Evolutionary conservation across 768 basidiomycete genomes (phyloP), one percentile per base, ranked within the genome.

Genomic region (Lactarius quietus): DNA sequence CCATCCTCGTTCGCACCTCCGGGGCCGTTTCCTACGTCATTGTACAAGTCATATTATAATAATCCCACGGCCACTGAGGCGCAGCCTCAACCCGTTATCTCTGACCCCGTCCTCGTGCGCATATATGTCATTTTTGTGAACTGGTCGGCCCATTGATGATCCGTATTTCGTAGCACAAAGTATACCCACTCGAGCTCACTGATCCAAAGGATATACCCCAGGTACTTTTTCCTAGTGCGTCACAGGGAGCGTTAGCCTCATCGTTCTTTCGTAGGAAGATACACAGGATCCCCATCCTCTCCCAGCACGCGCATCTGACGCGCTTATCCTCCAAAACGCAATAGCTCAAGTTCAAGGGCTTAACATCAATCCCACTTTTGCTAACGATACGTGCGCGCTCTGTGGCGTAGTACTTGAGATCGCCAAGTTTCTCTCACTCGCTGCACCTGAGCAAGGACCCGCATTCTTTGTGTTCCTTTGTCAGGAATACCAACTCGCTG

Each of bases 61-160:
- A 76, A 82, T 68, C 88, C 90, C 36, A 90, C 88, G 1, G 86
- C 83, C 36, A 91, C 90, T 2, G 82, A 83, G 15, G 84, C 80
- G 1, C 90, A 92, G 72, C 85, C 85, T 4, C 90, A 92, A 74
- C 90, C 89, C n/a, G 80, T 90, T 64, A 82, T 92, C 41, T 83
- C 88, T 17, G 89, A 92, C 72, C 86, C 88, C 10, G 82, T 90
- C 36, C 81, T 82, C 31, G 89, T 89, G 67, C 62, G 73, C 56
- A 54, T 43, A 36, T 26, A 41, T 35, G 12, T 31, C 8, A 7
- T 14, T 31, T 41, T 41, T 6, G 17, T 33, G 31, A 57, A 1
- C 39, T 51, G 6, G 45, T 53, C 63, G 6, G 39, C 45, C 7
- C 18, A 4, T 28, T 68, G 20, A 62, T 68, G 20, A 62, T 63